Evolutionary conservation across 2,329 filamentous ascomycete genomes (phyloP).

Genomic region (Pyricularia sp.): DNA sequence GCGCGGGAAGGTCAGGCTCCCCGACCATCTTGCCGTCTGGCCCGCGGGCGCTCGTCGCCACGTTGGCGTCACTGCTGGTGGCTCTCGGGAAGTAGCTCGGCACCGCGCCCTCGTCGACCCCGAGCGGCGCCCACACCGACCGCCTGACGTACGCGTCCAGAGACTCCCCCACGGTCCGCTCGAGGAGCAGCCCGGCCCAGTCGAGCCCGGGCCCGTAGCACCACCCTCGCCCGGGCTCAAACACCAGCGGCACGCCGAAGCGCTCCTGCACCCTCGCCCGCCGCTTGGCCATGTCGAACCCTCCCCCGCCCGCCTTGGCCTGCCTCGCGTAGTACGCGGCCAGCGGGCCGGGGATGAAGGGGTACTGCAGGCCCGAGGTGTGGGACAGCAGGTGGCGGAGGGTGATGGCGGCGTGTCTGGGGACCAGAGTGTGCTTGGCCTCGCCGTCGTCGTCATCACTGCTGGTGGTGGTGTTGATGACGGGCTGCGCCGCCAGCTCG

Average conservation of each 20-base stretch:
- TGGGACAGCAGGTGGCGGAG: slow-evolving; percentile 10
- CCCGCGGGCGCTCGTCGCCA: slow-evolving; percentile 8
- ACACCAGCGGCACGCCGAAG: slow-evolving; percentile 4
- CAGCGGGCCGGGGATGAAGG: slow-evolving; percentile 6
- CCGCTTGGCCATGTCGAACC: neutral
- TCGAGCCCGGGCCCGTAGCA: slow-evolving; percentile 3
- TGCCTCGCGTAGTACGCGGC: slow-evolving; percentile 3
- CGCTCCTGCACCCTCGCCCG: slow-evolving; percentile 5
- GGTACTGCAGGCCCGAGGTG: slow-evolving; percentile 10
- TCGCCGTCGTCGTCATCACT: neutral
- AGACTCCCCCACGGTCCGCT: slow-evolving; percentile 2
- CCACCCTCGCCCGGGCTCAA: slow-evolving; percentile 3
- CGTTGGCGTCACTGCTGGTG: neutral
- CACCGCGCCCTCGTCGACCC: neutral
- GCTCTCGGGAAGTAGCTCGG: neutral
- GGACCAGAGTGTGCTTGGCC: neutral
- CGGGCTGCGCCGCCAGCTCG: slow-evolving; percentile 8
- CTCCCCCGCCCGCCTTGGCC: neutral
- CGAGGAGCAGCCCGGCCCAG: slow-evolving; percentile 5
- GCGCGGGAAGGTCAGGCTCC: slow-evolving; percentile 1
- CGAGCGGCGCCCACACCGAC: slow-evolving; percentile 9
- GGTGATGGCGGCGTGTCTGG: slow-evolving; percentile 8
- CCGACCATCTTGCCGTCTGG: slow-evolving; percentile 6
- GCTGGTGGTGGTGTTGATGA: slow-evolving; percentile 4
- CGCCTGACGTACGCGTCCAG: slow-evolving; percentile 8